Base-by-base conservation (phyloP, 225 moss, liverwort and hornwort genomes). In the Sphagnum tenellum region DNA sequence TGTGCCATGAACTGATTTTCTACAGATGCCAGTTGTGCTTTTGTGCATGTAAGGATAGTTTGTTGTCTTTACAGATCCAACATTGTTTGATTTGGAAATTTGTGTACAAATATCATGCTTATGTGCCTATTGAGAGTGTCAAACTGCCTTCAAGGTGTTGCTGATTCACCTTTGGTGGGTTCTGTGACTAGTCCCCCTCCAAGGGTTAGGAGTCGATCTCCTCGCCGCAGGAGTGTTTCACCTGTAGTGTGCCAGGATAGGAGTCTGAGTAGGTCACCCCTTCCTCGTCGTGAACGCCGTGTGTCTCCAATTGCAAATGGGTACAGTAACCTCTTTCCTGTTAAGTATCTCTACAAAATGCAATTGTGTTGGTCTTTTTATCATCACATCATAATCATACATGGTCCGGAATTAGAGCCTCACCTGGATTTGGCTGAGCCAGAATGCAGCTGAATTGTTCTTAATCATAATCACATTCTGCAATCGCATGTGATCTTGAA, bases 241-340 rank as follows among this genome's bases (percentile, higher is more conserved):
- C 95, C 95, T 63, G 84, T 78, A 44, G 83, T 69, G 5, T 90
- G 92, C 57, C 85, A 90, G 2, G 93, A 82, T 5, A 82, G 96
- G 70, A 98, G 90, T 68, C 86, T 87, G 5, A 98, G 92, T 67
- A 81, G 90, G 53, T 89, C 96, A 61, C 93, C 96, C 57, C 95
- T 92, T 71, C 92, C 90, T 69, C 83, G 93, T 66, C 89, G 92
- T 52, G 95, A 92, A 58, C 88, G 92, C 50, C 92, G 92, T 5
- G 85, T 85, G 65, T 92, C 96, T 11, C 96, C 96, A 10, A 83
- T 89, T 71, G 71, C 73, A 6, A 98, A 98, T 81, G 96, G 96
- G 96, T 98, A 85, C 67, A 66, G 5, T 4, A 4, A 3, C n/a
- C 4, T 12, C 45, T 62, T 4, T 5, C 11, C 49, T 46, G n/a